Evolutionary conservation across 108 stramenopile species (phyloP).

Genomic region (Aurantiochytrium sp.): DNA sequence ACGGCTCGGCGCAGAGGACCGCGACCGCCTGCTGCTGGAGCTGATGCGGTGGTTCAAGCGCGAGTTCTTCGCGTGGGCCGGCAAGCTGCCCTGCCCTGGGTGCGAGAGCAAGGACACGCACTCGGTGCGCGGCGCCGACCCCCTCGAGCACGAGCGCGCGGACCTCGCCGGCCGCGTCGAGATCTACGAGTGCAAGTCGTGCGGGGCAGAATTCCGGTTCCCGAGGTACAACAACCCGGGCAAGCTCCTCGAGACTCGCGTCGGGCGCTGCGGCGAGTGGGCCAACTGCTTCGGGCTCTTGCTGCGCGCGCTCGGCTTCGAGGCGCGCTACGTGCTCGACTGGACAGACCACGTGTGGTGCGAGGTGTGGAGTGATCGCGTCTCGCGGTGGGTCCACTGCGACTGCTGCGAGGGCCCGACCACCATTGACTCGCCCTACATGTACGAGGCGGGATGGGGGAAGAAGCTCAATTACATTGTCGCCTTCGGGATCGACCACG

Average conservation of each 20-base stretch:
- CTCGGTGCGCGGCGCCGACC: neutral
- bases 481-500: slow-evolving; percentile 62
- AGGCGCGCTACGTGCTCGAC: slow-evolving; percentile 84
- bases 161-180: slow-evolving; percentile 48
- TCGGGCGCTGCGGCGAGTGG: slow-evolving; percentile 93
- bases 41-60: slow-evolving; percentile 58
- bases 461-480: slow-evolving; percentile 77
- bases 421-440: slow-evolving; percentile 77
- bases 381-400: slow-evolving; percentile 70
- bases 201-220: slow-evolving; percentile 71
- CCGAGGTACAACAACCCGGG: slow-evolving; percentile 82
- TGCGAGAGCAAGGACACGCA: slow-evolving; percentile 40
- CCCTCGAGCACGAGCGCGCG: slow-evolving; percentile 37
- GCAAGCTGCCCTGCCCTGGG: slow-evolving; percentile 49
- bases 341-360: slow-evolving; percentile 97
- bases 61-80: slow-evolving; percentile 64
- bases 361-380: slow-evolving; percentile 66
- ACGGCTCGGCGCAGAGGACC: neutral
- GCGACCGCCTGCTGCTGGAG: slow-evolving; percentile 8
- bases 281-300: slow-evolving; percentile 89
- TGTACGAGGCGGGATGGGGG: slow-evolving; percentile 97
- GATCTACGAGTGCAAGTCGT: slow-evolving; percentile 52
- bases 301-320: slow-evolving; percentile 77
- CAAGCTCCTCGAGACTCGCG: slow-evolving; percentile 69
- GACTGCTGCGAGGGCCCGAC: slow-evolving; percentile 82